Evolutionary conservation across 169 alveolate species (phyloP), one percentile per base, ranked within the genome.

Genomic region (Condylostoma magnum): DNA sequence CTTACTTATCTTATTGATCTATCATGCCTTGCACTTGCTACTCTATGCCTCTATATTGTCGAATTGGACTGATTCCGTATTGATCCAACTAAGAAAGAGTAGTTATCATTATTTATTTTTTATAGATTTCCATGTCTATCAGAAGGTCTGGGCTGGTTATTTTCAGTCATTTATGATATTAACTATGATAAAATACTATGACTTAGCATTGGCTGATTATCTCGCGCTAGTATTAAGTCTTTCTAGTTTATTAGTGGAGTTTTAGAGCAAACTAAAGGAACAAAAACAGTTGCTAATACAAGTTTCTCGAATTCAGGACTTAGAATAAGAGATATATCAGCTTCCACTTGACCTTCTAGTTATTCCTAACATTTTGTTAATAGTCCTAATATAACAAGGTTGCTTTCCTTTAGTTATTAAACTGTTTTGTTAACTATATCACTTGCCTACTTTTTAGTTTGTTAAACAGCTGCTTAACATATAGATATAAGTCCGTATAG

Each of bases 401-500:
- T 8, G 71, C 71, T 33, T 18, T 10, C 12, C 20, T 28, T 33
- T 12, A n/a, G 12, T 60, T 55, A n/a, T 33, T n/a, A n/a, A 60
- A 10, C 31, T 60, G 31, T 22, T 33, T 10, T 6, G 31, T 30
- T 55, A 6, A 38, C 31, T 10, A 18, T 27, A 2, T 20, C 18
- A 1, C 31, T 41, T 36, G 2, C 57, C 6, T 41, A 52, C 8
- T 12, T 0, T 22, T 63, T 63, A 37, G n/a, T 37, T 4, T 28
- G 25, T 41, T 46, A 43, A 44, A 63, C 27, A 6, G 46, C 58
- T 4, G 38, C 57, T 12, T 43, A 15, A 20, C 30, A 18, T 31
- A 63, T n/a, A 41, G 63, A 20, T 28, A 44, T 43, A 18, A 63
- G 41, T 6, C 73, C 38, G 33, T 63, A 63, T 20, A 63, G n/a